Evolutionary conservation across 225 moss, liverwort and hornwort genomes (phyloP), one percentile per base, ranked within the genome.

Genomic region (Marchantia paleacea): DNA sequence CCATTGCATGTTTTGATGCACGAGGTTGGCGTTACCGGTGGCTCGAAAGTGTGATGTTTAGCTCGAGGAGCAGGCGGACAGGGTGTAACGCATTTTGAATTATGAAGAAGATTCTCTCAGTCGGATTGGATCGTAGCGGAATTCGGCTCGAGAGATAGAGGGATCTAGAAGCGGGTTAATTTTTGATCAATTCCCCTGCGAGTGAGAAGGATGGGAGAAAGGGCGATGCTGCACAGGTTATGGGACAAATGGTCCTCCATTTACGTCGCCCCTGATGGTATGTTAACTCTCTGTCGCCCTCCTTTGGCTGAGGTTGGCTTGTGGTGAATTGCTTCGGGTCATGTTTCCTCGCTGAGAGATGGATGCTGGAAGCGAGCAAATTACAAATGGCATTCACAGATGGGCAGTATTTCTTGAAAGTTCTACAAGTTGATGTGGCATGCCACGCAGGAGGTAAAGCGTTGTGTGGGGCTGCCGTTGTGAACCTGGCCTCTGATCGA

Each of bases 171-270:
- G 39, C 39, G 39, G 39, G 39, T 2, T 2, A 39, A 39, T 5
- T 39, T 39, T 39, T 39, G 39, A 39, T n/a, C n/a, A n/a, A n/a
- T 39, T 39, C 5, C 47, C 2, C 47, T 48, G 69, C 7, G 0
- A 7, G 22, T 49, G 11, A 51, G 54, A 49, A 80, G 24, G 52
- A 88, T 88, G 88, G 88, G 88, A 22, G 88, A 88, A 72, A 73
- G 88, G 68, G 88, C 81, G 15, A 88, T 88, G 83, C 76, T 88
- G 20, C 88, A 88, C 76, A 81, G 88, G 69, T 65, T 88, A 63
- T 88, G 88, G 85, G 88, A 85, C 81, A 88, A 85, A 66, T 88
- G 88, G 88, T 81, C 85, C 0, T 83, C 88, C 49, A 65, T 81
- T 0, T 76, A 83, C 50, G 85, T 88, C 12, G 73, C 83, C 39